Evolutionary conservation across 257 asterid genomes (phyloP), one percentile per base, ranked within the genome.

Genomic region (Craterostigma plantagineum): DNA sequence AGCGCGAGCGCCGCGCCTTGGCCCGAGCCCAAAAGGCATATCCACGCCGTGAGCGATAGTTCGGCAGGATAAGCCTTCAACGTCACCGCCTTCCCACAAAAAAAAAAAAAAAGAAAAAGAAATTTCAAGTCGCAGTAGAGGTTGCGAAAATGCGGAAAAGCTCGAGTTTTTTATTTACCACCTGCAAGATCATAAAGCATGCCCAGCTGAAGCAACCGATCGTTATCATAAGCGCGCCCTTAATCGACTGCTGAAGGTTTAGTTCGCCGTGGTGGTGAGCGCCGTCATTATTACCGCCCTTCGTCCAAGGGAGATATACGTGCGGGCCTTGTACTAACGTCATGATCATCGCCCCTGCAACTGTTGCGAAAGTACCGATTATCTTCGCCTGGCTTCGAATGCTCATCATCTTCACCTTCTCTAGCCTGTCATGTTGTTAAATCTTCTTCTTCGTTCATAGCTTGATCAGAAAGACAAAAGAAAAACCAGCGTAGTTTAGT

Each of bases 331-430:
- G 58, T n/a, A 83, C 59, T 8, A 90, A 43, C 0, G 95, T 90
- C 99, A 90, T 90, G 59, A 90, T 46, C 99, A 90, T 90, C 51
- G 99, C 99, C 42, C 99, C 99, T 10, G 70, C 99, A 0, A 90
- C 78, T 0, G 99, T 83, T 3, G 83, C 79, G 1, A 83, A 3
- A 0, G 94, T 90, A 11, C 99, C 99, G 2, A 77, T 50, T 44
- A 90, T 60, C 64, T 90, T 90, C 1, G 99, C 99, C 62, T 83
- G 95, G 76, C 99, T 75, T 1, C 77, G 73, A 8, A 74, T 72
- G 63, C 91, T 79, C 68, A 47, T 77, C n/a, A 77, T 0, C 36
- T 61, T 71, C 16, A 90, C 79, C 60, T 63, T 79, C 67, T 90
- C 99, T 5, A 83, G 70, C 79, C 99, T 90, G 36, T 16, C 17